Percentiles rank a stretch among this genome's conserved stretches.
Evolutionary conservation across 768 basidiomycete genomes (phyloP).

Genomic region (Chiua virens): DNA sequence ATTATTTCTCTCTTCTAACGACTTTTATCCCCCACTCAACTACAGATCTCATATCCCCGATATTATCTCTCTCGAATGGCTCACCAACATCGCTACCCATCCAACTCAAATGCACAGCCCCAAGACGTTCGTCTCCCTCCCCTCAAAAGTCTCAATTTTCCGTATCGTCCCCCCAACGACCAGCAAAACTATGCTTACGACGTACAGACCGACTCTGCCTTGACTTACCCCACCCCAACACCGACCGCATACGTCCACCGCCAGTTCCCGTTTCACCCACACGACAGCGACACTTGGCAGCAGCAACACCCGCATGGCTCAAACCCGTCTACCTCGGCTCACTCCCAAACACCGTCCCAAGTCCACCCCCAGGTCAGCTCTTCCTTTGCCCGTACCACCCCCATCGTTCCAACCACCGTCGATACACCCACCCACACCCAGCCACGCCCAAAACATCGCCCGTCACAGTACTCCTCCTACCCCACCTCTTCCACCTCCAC

Average conservation of each 20-base stretch:
- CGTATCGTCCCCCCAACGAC: conserved; percentile 36
- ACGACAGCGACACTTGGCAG: conserved; percentile 21
- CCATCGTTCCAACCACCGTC: conserved; percentile 30
- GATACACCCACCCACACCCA: conserved; percentile 17
- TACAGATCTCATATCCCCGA: too few species aligned
- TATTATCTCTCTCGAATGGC: conserved; percentile 21
- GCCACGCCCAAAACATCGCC: too few species aligned
- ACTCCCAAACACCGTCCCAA: conserved; percentile 20
- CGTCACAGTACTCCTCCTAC: conserved; percentile 14
- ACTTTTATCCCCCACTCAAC: too few species aligned
- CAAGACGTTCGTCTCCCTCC: conserved; percentile 62
- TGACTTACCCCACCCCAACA: conserved; percentile 23
- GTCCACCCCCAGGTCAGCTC: conserved; percentile 14
- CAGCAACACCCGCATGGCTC: conserved; percentile 22
- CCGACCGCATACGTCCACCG: conserved; percentile 24
- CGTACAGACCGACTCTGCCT: conserved; percentile 13
- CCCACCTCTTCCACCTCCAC: conserved; percentile 17
- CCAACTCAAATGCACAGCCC: conserved; percentile 34
- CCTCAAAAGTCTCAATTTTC: conserved; percentile 72
- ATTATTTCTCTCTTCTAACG: background rate
- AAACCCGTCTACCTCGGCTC: conserved; percentile 10
- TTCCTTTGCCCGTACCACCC: conserved; percentile 27
- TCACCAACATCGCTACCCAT: conserved; percentile 30
- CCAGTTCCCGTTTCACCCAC: conserved; percentile 22
- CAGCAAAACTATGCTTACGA: conserved; percentile 15